Evolutionary conservation across 352 stramenopile species (phyloP).

Genomic region (Plasmopara viticola): DNA sequence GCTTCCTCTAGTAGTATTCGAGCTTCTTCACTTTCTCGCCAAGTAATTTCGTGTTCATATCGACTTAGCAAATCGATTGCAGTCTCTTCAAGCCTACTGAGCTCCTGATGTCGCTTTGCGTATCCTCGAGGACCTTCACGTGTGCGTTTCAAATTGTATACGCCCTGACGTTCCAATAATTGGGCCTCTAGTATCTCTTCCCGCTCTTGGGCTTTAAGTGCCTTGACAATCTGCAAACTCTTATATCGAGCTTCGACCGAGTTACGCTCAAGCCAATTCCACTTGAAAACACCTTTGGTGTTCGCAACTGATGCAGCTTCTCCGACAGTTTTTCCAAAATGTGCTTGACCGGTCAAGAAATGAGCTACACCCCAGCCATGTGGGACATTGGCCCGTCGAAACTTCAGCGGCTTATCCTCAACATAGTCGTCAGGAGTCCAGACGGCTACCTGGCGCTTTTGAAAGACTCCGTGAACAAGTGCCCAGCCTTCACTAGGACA

Average conservation of each 20-base stretch:
- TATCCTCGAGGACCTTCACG: conserved; percentile 68
- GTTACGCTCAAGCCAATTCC: conserved; percentile 61
- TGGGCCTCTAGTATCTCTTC: conserved; percentile 60
- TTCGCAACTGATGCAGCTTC: conserved; percentile 1
- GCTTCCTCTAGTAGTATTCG: conserved; percentile 47
- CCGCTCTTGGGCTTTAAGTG: conserved; percentile 59
- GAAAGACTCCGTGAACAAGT: conserved; percentile 73
- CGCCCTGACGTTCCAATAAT: conserved; percentile 56
- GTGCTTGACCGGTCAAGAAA: conserved; percentile 45
- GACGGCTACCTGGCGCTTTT: conserved; percentile 32
- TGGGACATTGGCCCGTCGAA: conserved; percentile 32
- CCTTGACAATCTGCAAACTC: conserved; percentile 54
- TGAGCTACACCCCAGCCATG: conserved; percentile 77
- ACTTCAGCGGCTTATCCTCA: conserved; percentile 10
- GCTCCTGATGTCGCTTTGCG: conserved; percentile 53
- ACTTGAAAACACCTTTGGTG: conserved; percentile 15
- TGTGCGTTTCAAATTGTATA: conserved; percentile 51
- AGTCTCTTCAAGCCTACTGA: conserved; percentile 59
- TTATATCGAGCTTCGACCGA: conserved; percentile 73
- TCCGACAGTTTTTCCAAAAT: conserved; percentile 6
- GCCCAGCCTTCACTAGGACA: conserved; percentile 67
- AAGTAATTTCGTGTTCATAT: conserved; percentile 35
- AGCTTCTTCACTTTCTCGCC: conserved; percentile 41
- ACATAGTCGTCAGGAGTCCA: conserved; percentile 8
- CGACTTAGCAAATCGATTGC: conserved; percentile 39